These are phyloP conservation scores for Volvox reticuliferus DNA, from an alignment of 139 green algal species.

Conservation along the genomic window DNA sequence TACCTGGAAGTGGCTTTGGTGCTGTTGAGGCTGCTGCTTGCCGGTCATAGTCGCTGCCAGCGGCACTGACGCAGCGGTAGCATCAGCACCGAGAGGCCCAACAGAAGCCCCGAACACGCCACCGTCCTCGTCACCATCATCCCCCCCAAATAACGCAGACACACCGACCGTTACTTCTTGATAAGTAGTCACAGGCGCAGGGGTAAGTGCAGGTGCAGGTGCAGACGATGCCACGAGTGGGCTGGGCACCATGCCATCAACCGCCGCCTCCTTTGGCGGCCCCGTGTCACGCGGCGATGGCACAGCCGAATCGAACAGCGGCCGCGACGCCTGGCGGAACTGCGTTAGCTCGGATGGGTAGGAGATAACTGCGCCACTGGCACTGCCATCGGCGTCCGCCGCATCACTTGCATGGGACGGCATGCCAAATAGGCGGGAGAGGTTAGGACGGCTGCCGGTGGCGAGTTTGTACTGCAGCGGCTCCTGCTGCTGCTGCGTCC, in stretches of 20 bases:
- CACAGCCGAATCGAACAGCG: not conserved
- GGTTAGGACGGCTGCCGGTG: constrained; percentile 1
- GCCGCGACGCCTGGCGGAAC: constrained; percentile 14
- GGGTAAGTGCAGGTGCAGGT: not conserved
- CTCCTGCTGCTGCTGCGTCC: not conserved
- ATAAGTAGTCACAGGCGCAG: not conserved
- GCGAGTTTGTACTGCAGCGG: not conserved
- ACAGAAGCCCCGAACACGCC: not conserved
- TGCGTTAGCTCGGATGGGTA: not conserved
- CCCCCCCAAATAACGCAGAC: constrained; percentile 27
- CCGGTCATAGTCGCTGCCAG: not conserved
- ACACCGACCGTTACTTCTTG: not conserved
- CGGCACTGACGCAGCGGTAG: not conserved
- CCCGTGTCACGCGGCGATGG: not conserved
- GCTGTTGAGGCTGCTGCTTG: not conserved
- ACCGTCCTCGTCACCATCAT: not conserved
- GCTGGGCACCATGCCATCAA: too few species aligned
- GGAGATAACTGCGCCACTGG: not conserved
- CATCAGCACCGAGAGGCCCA: not conserved
- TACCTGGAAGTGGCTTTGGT: not conserved
- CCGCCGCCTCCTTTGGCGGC: not conserved
- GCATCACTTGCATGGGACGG: not conserved
- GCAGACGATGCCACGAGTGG: not conserved
- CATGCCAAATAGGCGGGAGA: constrained; percentile 19
- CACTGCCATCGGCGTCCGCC: not conserved